Evolutionary conservation across 352 stramenopile species (phyloP).

Genomic region (Chrysophaeum taylorii): DNA sequence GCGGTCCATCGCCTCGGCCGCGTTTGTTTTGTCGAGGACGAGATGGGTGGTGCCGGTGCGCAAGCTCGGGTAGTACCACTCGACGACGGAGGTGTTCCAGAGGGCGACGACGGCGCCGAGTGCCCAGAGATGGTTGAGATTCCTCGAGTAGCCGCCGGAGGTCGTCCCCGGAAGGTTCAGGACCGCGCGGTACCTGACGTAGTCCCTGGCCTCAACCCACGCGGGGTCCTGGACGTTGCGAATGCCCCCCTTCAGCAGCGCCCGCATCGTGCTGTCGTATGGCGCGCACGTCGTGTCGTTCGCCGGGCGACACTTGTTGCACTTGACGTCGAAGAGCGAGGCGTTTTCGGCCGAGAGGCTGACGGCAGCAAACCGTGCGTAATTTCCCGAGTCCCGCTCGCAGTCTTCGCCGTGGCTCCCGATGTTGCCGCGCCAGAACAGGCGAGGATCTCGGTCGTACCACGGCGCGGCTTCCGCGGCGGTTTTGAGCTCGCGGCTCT

Average conservation of each 20-base stretch:
- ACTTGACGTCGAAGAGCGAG: neutral
- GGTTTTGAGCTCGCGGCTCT: neutral
- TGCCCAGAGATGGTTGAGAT: neutral
- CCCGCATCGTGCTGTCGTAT: neutral
- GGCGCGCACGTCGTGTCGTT: neutral
- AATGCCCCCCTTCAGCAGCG: too few species aligned
- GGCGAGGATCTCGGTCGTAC: neutral
- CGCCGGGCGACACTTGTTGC: neutral
- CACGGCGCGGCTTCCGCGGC: neutral
- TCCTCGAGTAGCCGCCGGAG: neutral
- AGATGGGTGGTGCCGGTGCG: neutral
- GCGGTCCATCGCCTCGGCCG: too few species aligned
- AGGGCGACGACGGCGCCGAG: neutral
- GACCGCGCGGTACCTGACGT: neutral
- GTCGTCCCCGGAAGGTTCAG: neutral
- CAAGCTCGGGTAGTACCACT: neutral
- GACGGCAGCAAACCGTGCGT: neutral
- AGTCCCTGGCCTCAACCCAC: neutral
- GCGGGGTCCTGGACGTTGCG: neutral
- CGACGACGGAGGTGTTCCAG: neutral
- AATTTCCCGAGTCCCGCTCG: neutral
- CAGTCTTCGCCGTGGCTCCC: neutral
- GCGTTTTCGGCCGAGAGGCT: neutral
- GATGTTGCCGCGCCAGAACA: neutral
- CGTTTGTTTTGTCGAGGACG: neutral